phyloP scores from a whole-genome alignment of 164 flowering plant species.

The Stephania cephalantha region DNA sequence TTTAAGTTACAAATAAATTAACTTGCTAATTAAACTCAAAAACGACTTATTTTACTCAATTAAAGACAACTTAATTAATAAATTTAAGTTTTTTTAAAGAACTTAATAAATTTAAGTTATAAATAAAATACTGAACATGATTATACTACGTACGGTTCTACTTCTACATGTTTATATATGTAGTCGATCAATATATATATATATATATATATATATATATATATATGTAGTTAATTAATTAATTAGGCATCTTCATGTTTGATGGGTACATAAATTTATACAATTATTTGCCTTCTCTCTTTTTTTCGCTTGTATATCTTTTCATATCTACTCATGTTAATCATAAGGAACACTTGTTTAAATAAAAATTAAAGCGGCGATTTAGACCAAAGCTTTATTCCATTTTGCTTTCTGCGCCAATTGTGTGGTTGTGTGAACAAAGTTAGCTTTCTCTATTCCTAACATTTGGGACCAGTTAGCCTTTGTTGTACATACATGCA shows the following conservation, averaged over 20 bases:
- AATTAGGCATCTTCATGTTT: background rate
- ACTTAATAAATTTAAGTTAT: no score
- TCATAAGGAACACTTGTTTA: background rate
- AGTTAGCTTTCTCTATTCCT: background rate
- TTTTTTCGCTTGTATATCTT: background rate
- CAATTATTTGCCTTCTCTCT: background rate
- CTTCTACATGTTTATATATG: no score
- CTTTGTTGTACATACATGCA: background rate
- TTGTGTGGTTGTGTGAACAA: slow-evolving; percentile 2
- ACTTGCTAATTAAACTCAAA: no score
- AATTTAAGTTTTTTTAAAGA: no score
- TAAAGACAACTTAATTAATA: no score
- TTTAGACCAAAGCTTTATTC: background rate
- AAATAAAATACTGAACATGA: no score
- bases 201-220: no score
- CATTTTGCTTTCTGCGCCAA: background rate
- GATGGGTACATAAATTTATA: background rate
- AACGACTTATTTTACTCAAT: no score
- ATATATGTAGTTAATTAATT: no score
- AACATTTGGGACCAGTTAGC: background rate
- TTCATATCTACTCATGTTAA: background rate
- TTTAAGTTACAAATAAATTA: no score
- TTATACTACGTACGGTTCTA: no score
- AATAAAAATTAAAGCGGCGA: background rate
- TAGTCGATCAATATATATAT: no score